Base-by-base conservation (phyloP, 2,329 filamentous ascomycete genomes). In the Trichoderma semiorbis region DNA sequence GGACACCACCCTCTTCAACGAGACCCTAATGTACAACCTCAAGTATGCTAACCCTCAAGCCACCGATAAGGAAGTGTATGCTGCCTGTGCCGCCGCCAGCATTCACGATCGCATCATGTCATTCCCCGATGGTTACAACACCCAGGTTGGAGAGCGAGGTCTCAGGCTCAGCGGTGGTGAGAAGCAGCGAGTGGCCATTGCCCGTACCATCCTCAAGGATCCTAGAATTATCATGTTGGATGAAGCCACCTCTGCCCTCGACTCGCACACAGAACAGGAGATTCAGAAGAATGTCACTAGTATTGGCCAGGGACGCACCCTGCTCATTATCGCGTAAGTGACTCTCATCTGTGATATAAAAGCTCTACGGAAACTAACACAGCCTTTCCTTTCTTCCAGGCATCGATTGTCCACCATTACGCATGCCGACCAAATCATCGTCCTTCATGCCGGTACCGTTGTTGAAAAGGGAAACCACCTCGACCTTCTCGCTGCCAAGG, bases 1-100 rank as follows among this genome's bases (percentile, higher is more conserved):
- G 81, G 96, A 99, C 78, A 98, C 95, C 5, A 93, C 97, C 7
- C 85, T 98, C 58, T 98, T 98, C 87, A 97, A 97, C 80, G 95
- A 97, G 80, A 92, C 92, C 1, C 84, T 98, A 74, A 96, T 97
- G 93, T 97, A 97, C 83, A 98, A 98, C 79, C 85, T 98, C 73
- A 92, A 91, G 79, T 97, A 98, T 79, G 94, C 95, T 72, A 95
- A 95, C 74, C 93, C 93, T 57, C 81, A 87, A 32, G 94, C 92
- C 12, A 92, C 92, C 0, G 91, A 97, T 72, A 92, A 95, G 75
- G 90, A 97, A 32, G 90, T 97, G 2, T 92, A 90, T 77, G 89
- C 89, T 58, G 95, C 95, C 14, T 97, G 94, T 80, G 88, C 89
- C 74, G 94, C 94, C 28, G 94, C 95, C 21, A 95, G 93, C 77